These are phyloP conservation scores for Sporothrix inflata DNA, from an alignment of 2,329 filamentous ascomycete species.

Conservation along the genomic window DNA sequence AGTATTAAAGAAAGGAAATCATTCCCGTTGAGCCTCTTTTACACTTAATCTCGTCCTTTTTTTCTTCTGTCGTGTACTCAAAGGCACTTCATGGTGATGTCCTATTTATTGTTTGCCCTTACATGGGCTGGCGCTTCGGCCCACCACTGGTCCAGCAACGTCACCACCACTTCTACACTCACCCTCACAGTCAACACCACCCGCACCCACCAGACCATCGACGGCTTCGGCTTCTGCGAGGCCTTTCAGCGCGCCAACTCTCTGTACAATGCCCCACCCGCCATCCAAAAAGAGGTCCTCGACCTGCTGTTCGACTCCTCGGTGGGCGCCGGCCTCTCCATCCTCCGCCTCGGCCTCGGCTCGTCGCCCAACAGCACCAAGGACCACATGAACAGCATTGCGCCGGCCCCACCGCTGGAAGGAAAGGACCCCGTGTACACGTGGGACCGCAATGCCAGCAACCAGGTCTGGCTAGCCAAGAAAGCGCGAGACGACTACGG, in stretches of 20 bases:
- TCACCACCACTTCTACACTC: not conserved
- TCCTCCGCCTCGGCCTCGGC: conserved; percentile 44
- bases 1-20: no score
- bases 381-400: conserved; percentile 42
- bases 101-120: not conserved
- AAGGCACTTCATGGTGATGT: no score
- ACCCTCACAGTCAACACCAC: conserved; percentile 2
- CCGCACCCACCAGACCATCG: conserved; percentile 44
- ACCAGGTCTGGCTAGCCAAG: conserved; percentile 49
- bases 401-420: conserved; percentile 41
- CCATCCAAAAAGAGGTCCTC: conserved; percentile 44
- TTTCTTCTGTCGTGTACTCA: no score
- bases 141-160: not conserved
- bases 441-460: conserved; percentile 43
- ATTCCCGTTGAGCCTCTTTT: no score
- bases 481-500: conserved; percentile 42
- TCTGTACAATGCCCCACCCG: conserved; percentile 42
- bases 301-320: conserved; percentile 52
- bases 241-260: conserved; percentile 51
- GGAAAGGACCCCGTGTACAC: conserved; percentile 41
- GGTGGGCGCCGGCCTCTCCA: conserved; percentile 53
- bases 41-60: no score
- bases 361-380: conserved; percentile 12
- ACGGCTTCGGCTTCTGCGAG: conserved; percentile 54
- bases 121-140: not conserved